Percentiles rank a stretch among this genome's conserved stretches.
Conservation (phyloP, 805 yeast species). For the Groenewaldozyma tartarivorans region DNA sequence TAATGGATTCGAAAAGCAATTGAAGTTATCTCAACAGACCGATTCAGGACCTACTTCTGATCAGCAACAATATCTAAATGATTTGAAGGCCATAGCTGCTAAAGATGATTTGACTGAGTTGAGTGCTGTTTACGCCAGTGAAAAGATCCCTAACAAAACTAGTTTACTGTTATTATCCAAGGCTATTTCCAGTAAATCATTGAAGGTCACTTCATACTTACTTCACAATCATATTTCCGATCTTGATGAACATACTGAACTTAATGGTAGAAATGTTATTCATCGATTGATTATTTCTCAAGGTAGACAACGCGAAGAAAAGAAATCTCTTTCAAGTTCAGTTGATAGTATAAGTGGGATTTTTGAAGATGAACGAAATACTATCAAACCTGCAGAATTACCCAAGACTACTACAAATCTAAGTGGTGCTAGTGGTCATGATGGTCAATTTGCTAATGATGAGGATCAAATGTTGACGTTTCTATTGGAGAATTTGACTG, state of each 20-base stretch:
- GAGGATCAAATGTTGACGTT: constrained; percentile 50
- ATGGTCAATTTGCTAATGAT: constrained; percentile 51
- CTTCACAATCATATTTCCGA: constrained; percentile 39
- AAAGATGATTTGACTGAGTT: constrained; percentile 39
- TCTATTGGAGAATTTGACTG: constrained; percentile 48
- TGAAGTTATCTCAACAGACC: neutral
- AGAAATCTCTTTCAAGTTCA: neutral
- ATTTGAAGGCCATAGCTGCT: constrained; percentile 23
- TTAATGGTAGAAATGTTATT: constrained; percentile 73
- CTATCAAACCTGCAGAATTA: constrained; percentile 40
- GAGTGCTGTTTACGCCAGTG: constrained; percentile 30
- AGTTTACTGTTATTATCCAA: constrained; percentile 55
- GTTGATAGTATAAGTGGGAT: neutral
- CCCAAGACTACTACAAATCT: constrained; percentile 41
- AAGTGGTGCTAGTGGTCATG: constrained; percentile 42
- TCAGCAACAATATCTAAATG: constrained; percentile 6
- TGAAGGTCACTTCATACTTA: constrained; percentile 47
- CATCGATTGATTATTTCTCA: constrained; percentile 75
- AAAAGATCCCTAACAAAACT: constrained; percentile 19
- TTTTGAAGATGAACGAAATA: constrained; percentile 6
- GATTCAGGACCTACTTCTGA: too few relatives aligned
- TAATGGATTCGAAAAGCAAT: constrained; percentile 4
- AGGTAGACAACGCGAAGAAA: constrained; percentile 39
- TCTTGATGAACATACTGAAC: constrained; percentile 57
- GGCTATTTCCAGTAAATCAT: constrained; percentile 48